Evolutionary conservation across 768 basidiomycete species (phyloP).

Genomic region (Mycena polygramma): DNA sequence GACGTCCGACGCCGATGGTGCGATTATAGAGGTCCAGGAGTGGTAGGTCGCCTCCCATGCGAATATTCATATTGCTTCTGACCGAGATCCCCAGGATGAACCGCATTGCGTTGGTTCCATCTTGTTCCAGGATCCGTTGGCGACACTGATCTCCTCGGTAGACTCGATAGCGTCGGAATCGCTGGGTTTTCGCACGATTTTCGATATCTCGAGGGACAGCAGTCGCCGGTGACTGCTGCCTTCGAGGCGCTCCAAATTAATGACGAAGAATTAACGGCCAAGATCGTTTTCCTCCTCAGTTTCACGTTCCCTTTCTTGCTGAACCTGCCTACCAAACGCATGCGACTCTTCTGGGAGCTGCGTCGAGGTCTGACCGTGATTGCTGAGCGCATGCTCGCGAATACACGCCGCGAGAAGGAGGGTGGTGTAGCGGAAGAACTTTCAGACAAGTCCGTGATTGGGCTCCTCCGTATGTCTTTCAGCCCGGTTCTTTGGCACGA

Average conservation of each 20-base stretch:
- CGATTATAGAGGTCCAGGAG: conserved; percentile 35
- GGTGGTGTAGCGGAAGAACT: conserved; percentile 38
- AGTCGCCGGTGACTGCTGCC: conserved; percentile 28
- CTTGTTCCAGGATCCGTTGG: neutral
- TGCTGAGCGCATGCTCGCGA: conserved; percentile 47
- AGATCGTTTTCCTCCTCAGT: conserved; percentile 42
- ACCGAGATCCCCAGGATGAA: conserved; percentile 30
- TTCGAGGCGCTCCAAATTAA: conserved; percentile 23
- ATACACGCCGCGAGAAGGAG: conserved; percentile 49
- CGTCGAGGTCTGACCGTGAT: conserved; percentile 49
- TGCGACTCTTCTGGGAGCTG: conserved; percentile 42
- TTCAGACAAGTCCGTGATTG: conserved; percentile 54
- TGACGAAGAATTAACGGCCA: conserved; percentile 6
- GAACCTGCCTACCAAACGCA: conserved; percentile 47
- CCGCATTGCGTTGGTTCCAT: conserved; percentile 26
- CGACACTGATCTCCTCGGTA: conserved; percentile 31
- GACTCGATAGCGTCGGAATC: conserved; percentile 50
- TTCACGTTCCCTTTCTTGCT: conserved; percentile 47
- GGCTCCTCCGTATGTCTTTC: conserved; percentile 47
- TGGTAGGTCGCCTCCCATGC: conserved; percentile 24
- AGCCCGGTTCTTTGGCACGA: neutral
- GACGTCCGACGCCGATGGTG: conserved; percentile 25
- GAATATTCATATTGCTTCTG: neutral
- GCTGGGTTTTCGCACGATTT: conserved; percentile 62
- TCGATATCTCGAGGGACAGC: conserved; percentile 50